These are phyloP conservation scores for Acacia acuminata DNA, from an alignment of 306 rosid species.

Conservation along the genomic window DNA sequence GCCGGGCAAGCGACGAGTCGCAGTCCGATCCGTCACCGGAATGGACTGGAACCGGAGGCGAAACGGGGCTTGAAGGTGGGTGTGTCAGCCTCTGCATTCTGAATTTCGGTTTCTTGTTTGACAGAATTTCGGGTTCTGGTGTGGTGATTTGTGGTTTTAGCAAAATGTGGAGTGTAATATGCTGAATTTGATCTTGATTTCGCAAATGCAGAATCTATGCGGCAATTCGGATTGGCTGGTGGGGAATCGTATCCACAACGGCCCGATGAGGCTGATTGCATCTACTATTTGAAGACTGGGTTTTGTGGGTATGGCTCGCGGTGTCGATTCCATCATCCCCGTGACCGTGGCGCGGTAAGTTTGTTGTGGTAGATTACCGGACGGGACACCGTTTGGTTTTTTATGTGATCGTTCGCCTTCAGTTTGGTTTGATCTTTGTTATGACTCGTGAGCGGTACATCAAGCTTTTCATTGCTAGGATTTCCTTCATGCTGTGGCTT, in stretches of 20 bases:
- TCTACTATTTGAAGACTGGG: constrained; percentile 87
- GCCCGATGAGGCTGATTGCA: constrained; percentile 81
- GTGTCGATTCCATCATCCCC: constrained; percentile 96
- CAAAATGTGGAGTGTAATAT: constrained; percentile 42
- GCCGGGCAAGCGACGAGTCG: constrained; percentile 63
- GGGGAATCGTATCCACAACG: constrained; percentile 83
- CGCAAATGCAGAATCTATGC: constrained; percentile 66
- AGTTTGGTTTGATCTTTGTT: constrained; percentile 47
- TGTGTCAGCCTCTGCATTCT: constrained; percentile 34
- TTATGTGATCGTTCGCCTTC: constrained; percentile 36
- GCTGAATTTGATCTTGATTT: constrained; percentile 51
- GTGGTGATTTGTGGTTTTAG: constrained; percentile 42
- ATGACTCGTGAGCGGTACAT: constrained; percentile 25
- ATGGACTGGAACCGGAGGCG: constrained; percentile 54
- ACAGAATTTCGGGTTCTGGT: constrained; percentile 19
- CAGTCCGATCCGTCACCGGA: constrained; percentile 88
- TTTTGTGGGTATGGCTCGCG: constrained; percentile 88
- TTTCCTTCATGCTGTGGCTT: constrained; percentile 16
- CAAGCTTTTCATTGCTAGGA: constrained; percentile 16
- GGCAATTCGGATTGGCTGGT: constrained; percentile 67
- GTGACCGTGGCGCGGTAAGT: constrained; percentile 74
- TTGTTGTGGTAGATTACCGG: constrained; percentile 16
- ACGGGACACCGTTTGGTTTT: constrained; percentile 29
- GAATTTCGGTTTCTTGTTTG: constrained; percentile 1
- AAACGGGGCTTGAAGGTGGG: constrained; percentile 71